These are phyloP conservation scores for Camelina sativa DNA, from an alignment of 345 rosid genomes.

Conservation along the genomic window DNA sequence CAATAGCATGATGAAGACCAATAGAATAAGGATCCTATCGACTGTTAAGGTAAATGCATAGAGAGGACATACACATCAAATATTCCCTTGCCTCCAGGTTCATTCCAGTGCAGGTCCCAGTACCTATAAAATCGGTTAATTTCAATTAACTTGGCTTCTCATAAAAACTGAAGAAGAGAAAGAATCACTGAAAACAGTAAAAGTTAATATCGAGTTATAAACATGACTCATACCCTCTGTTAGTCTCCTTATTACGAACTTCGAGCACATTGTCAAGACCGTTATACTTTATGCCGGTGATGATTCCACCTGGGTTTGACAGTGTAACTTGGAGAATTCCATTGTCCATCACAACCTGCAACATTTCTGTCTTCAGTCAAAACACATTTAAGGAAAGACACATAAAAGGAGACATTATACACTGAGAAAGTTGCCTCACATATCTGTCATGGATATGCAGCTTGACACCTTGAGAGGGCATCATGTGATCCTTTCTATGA, in stretches of 20 bases:
- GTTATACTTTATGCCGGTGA: slow-evolving; percentile 61
- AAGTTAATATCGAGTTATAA: not conserved
- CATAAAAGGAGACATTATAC: slow-evolving; percentile 10
- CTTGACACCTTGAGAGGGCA: slow-evolving; percentile 56
- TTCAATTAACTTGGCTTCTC: slow-evolving; percentile 20
- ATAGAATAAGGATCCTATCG: slow-evolving; percentile 2
- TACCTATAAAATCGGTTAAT: slow-evolving; percentile 56
- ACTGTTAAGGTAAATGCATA: slow-evolving; percentile 19
- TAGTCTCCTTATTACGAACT: slow-evolving; percentile 71
- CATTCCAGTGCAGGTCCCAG: slow-evolving; percentile 81
- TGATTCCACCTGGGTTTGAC: slow-evolving; percentile 73
- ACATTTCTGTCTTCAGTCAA: slow-evolving; percentile 20
- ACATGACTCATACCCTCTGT: slow-evolving; percentile 64
- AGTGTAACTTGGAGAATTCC: slow-evolving; percentile 71
- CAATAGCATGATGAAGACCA: not conserved
- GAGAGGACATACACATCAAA: slow-evolving; percentile 80
- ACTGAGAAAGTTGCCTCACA: slow-evolving; percentile 45
- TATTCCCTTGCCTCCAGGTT: slow-evolving; percentile 76
- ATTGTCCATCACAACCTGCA: slow-evolving; percentile 74
- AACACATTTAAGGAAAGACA: slow-evolving; percentile 9
- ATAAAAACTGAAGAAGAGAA: not conserved
- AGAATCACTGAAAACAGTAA: not conserved
- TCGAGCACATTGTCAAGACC: slow-evolving; percentile 80
- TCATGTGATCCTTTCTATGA: slow-evolving; percentile 37
- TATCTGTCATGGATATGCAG: slow-evolving; percentile 60